A percentile compares a stretch with the other conserved stretches of the same genome.
These are phyloP conservation scores for Boletus barrowsii DNA, from an alignment of 768 basidiomycete species.

Conservation along the genomic window DNA sequence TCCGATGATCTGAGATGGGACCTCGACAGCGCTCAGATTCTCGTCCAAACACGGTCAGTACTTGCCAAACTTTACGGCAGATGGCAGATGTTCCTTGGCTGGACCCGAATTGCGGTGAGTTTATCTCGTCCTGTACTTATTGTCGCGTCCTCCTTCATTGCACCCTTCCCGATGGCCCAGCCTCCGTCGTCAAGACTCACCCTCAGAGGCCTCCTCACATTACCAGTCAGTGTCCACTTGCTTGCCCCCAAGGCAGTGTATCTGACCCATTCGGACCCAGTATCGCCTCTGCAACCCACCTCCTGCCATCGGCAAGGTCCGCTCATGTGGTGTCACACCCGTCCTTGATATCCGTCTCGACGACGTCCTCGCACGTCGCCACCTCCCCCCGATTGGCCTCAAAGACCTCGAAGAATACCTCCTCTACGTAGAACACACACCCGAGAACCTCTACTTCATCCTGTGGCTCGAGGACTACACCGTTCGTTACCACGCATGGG, in stretches of 20 bases:
- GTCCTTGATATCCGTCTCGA: conserved; percentile 65
- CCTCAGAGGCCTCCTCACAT: conserved; percentile 33
- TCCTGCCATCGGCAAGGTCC: conserved; percentile 63
- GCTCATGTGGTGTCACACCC: conserved; percentile 68
- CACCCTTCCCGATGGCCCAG: conserved; percentile 20
- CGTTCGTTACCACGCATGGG: conserved; percentile 43
- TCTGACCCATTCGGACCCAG: conserved; percentile 10
- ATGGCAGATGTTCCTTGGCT: background rate
- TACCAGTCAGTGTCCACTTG: conserved; percentile 34
- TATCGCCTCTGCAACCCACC: conserved; percentile 64
- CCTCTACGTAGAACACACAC: conserved; percentile 69
- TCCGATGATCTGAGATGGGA: conserved; percentile 9
- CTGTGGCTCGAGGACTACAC: conserved; percentile 80
- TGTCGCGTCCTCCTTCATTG: background rate
- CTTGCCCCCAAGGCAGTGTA: too few relatives aligned
- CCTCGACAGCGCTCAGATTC: conserved; percentile 8
- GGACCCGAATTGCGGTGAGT: conserved; percentile 6
- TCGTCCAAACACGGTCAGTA: background rate
- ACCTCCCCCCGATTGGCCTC: conserved; percentile 74
- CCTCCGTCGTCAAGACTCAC: conserved; percentile 32
- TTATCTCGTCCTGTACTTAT: conserved; percentile 8
- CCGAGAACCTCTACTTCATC: conserved; percentile 83
- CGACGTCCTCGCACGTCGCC: conserved; percentile 71
- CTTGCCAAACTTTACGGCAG: conserved; percentile 13
- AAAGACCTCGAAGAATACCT: conserved; percentile 82